phyloP scores from a whole-genome alignment of 208 protist species.

The Naegleria fowleri region DNA sequence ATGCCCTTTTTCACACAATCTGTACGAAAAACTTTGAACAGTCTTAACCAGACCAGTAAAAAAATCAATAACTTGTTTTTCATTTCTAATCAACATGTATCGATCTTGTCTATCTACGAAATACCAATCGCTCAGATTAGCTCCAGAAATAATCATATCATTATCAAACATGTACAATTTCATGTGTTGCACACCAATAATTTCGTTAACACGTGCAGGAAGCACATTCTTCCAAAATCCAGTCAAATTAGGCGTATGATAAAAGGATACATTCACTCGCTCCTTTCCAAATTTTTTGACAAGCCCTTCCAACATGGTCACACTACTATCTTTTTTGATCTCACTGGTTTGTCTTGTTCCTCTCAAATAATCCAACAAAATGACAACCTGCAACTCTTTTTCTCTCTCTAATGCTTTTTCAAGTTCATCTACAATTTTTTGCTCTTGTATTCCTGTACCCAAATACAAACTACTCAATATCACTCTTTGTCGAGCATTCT shows the following conservation, averaged over 20 bases:
- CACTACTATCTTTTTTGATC: neutral
- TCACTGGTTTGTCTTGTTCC: neutral
- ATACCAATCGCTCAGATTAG: conserved; percentile 88
- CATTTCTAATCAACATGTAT: conserved; percentile 62
- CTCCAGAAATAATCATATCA: conserved; percentile 74
- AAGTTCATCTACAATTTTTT: conserved; percentile 52
- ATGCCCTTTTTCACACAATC: neutral
- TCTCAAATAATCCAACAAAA: conserved; percentile 21
- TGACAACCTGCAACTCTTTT: neutral
- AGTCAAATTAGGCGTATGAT: neutral
- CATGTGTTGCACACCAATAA: conserved; percentile 84
- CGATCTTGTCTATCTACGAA: conserved; percentile 85
- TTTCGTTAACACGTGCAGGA: conserved; percentile 44
- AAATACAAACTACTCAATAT: conserved; percentile 73
- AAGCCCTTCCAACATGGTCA: neutral
- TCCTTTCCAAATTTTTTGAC: neutral
- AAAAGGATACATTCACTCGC: neutral
- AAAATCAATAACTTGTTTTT: neutral
- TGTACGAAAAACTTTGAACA: neutral
- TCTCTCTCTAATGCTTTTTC: conserved; percentile 32
- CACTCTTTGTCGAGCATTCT: conserved; percentile 50
- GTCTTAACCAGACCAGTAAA: neutral
- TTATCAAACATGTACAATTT: conserved; percentile 87
- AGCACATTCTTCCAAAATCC: neutral
- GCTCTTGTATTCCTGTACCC: conserved; percentile 60